Percentiles rank a stretch among this genome's conserved stretches.
These are phyloP conservation scores for Pichia occidentalis DNA, from an alignment of 805 yeast species.

Conservation along the genomic window DNA sequence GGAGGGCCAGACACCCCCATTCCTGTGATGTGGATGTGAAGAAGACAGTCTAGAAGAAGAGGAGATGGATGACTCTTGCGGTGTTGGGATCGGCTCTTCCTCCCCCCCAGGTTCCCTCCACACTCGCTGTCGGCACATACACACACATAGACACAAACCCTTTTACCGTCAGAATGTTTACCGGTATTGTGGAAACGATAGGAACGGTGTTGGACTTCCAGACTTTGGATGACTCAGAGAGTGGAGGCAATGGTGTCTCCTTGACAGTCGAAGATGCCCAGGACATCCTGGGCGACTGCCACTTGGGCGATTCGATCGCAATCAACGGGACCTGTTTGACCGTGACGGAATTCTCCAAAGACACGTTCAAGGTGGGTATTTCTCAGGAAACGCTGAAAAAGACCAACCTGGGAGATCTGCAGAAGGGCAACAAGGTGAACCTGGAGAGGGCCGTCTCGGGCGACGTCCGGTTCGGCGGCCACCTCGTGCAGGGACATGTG, in stretches of 20 bases:
- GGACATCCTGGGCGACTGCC: slow-evolving; percentile 67
- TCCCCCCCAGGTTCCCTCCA: too few relatives aligned
- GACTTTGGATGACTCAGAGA: slow-evolving; percentile 38
- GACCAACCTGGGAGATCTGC: slow-evolving; percentile 64
- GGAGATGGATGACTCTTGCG: too few relatives aligned
- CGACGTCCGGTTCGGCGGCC: slow-evolving; percentile 90
- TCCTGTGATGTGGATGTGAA: too few relatives aligned
- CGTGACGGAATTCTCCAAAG: slow-evolving; percentile 66
- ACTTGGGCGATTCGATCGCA: slow-evolving; percentile 89
- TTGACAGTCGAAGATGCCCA: slow-evolving; percentile 57
- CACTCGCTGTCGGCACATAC: too few relatives aligned
- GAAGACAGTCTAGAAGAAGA: too few relatives aligned
- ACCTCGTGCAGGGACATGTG: slow-evolving; percentile 95
- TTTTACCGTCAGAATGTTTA: slow-evolving; percentile 57
- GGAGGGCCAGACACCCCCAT: too few relatives aligned
- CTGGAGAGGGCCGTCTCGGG: slow-evolving; percentile 83
- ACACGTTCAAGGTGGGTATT: slow-evolving; percentile 77
- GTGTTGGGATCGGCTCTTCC: too few relatives aligned
- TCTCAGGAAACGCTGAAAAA: slow-evolving; percentile 88
- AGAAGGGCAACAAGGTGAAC: slow-evolving; percentile 59
- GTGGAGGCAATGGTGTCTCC: slow-evolving; percentile 73
- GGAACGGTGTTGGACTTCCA: slow-evolving; percentile 53
- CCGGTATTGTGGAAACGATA: slow-evolving; percentile 84
- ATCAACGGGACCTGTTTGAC: slow-evolving; percentile 89
- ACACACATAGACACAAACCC: too few relatives aligned